Conservation (phyloP, 2,329 filamentous ascomycete species). For the Aspergillus felis region DNA sequence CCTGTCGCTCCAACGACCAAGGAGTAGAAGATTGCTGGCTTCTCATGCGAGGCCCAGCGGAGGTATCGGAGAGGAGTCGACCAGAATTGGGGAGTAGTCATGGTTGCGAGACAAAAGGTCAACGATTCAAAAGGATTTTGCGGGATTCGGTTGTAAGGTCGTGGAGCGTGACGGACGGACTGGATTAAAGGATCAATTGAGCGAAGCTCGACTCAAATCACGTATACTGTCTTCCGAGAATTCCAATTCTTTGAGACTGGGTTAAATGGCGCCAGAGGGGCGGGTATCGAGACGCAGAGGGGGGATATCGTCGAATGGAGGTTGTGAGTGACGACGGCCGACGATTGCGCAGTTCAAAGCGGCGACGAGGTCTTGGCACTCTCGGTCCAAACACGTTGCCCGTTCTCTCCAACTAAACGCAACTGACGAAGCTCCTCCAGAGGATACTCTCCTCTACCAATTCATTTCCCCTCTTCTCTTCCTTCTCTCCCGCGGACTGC, state of each 20-base stretch:
- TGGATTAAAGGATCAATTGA: conserved; percentile 6
- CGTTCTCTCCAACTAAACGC: conserved; percentile 23
- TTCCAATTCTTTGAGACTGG: background rate
- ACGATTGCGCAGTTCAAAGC: conserved; percentile 20
- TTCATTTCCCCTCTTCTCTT: conserved; percentile 2
- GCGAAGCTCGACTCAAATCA: background rate
- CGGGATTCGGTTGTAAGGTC: conserved; percentile 3
- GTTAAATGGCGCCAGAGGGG: background rate
- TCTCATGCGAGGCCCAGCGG: conserved; percentile 82
- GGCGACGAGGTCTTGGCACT: conserved; percentile 36
- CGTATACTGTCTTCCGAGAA: background rate
- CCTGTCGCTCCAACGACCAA: conserved; percentile 69
- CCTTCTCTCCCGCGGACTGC: conserved; percentile 13
- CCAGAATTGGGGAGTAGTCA: conserved; percentile 74
- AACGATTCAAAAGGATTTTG: conserved; percentile 21
- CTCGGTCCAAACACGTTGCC: conserved; percentile 43
- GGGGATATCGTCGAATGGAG: conserved; percentile 17
- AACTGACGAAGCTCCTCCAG: background rate
- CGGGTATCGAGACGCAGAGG: conserved; percentile 8
- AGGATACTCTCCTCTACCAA: conserved; percentile 9
- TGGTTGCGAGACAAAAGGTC: conserved; percentile 23
- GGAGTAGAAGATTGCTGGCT: conserved; percentile 89
- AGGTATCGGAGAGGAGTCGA: conserved; percentile 76
- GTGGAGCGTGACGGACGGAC: background rate
- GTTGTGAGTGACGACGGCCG: conserved; percentile 28